Conservation (phyloP, 495 filamentous ascomycete species). For the Talaromyces trachyspermus region DNA sequence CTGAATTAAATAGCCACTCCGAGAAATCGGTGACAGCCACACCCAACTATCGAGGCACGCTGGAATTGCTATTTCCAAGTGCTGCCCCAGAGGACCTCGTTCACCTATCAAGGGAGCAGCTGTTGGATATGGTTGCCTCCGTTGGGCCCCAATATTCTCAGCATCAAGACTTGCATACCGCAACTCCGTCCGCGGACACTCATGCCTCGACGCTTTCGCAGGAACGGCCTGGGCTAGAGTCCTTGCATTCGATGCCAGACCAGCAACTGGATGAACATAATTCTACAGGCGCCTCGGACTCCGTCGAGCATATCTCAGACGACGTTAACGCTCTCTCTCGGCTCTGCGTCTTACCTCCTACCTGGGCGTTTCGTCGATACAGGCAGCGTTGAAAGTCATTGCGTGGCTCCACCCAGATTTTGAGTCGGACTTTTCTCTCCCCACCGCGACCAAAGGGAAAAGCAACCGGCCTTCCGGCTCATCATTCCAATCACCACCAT, state of each 20-base stretch:
- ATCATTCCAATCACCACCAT: slow-evolving; percentile 41
- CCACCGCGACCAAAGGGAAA: slow-evolving; percentile 33
- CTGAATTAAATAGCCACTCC: slow-evolving; percentile 27
- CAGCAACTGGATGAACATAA: slow-evolving; percentile 21
- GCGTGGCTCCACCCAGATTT: slow-evolving; percentile 64
- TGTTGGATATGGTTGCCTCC: slow-evolving; percentile 33
- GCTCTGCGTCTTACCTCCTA: slow-evolving; percentile 67
- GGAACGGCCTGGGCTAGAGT: slow-evolving; percentile 30
- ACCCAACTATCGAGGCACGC: slow-evolving; percentile 30
- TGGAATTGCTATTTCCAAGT: slow-evolving; percentile 33
- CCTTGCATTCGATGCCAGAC: slow-evolving; percentile 36
- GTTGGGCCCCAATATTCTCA: slow-evolving; percentile 8
- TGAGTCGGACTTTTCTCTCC: slow-evolving; percentile 46
- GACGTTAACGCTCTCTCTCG: slow-evolving; percentile 79
- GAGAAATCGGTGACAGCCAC: slow-evolving; percentile 35
- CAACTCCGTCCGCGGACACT: slow-evolving; percentile 30
- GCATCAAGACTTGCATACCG: slow-evolving; percentile 22
- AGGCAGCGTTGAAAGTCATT: slow-evolving; percentile 74
- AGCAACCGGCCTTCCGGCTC: slow-evolving; percentile 37
- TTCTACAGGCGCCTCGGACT: slow-evolving; percentile 26
- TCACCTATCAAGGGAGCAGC: slow-evolving; percentile 40
- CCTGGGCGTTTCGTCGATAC: slow-evolving; percentile 74
- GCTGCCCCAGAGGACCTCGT: slow-evolving; percentile 30
- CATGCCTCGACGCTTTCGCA: slow-evolving; percentile 29
- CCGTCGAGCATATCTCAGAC: slow-evolving; percentile 63